Conservation (phyloP, 371 early-diverging fungal species). For the Syncephalis plumigaleata region DNA sequence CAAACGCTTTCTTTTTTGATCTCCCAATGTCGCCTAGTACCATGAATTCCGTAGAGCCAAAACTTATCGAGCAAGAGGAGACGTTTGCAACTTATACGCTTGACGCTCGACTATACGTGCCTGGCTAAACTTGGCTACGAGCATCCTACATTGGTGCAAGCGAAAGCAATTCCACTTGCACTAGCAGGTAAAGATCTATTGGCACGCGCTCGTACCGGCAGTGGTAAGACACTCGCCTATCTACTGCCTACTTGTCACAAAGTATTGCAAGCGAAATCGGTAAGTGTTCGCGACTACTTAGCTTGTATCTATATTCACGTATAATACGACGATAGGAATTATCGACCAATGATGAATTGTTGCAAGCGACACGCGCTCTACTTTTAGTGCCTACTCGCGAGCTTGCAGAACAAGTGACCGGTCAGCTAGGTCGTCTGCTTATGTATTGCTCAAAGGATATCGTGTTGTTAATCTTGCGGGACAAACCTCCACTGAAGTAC, state of each 20-base stretch:
- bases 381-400: conserved; percentile 95
- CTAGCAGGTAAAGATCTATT: conserved; percentile 91
- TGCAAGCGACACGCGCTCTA: conserved; percentile 19
- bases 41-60: background rate
- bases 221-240: conserved; percentile 98
- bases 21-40: too few species aligned
- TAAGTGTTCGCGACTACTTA: conserved; percentile 6
- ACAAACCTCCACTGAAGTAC: conserved; percentile 34
- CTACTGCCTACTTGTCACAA: conserved; percentile 86
- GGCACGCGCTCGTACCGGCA: conserved; percentile 97
- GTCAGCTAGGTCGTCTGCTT: conserved; percentile 48
- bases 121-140: conserved; percentile 56
- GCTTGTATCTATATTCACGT: background rate
- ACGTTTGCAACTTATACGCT: conserved; percentile 23
- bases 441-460: conserved; percentile 50
- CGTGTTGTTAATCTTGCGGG: conserved; percentile 54
- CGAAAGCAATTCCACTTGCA: conserved; percentile 85
- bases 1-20: too few species aligned
- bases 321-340: conserved; percentile 4
- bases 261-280: conserved; percentile 53
- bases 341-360: conserved; percentile 11
- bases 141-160: conserved; percentile 89
- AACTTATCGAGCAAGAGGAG: background rate
- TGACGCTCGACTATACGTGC: conserved; percentile 78
- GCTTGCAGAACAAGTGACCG: conserved; percentile 81